Evolutionary conservation across 371 early-diverging fungal species (phyloP), one percentile per base, ranked within the genome.

Genomic region (Smittium mucronatum): DNA sequence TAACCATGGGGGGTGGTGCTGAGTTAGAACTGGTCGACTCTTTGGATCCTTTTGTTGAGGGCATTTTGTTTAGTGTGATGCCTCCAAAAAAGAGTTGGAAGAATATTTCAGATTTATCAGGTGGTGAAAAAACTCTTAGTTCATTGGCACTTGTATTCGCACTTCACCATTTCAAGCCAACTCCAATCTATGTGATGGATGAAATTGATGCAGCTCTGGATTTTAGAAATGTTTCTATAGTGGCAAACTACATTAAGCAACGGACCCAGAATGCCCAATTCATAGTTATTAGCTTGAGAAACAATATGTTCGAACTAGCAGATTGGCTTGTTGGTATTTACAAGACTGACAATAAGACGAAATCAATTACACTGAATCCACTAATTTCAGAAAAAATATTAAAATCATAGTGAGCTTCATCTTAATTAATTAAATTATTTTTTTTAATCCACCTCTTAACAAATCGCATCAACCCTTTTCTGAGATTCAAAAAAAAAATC

Each of bases 31-130:
- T 99, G n/a, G 96, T 99, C 1, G 99, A 99, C 75, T 93, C 91
- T 75, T 80, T 99, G 78, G 99, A 99, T 80, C 99, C 99, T 0
- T 99, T 99, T 81, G 93, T 95, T 1, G 99, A 99, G 77, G 99
- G 99, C 15, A 92, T 99, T 63, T 83, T 97, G 33, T 96, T 99
- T 77, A 93, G 93, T 76, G 99, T 99, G 2, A 99, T 99, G 99
- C 99, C 99, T 2, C 99, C 99, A 30, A 98, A 98, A 78, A 99
- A 99, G 84, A 93, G 95, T 70, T 99, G 99, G 99, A 99, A 99
- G 76, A 97, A 97, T 78, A 98, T 99, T 69, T 88, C 94, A 2
- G 96, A 99, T 78, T 78, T 99, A 29, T 98, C 98, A 30, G 99
- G 99, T 72, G 99, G 99, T 72, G 99, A 99, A 83, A 99, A 99